Evolutionary conservation across 139 green algal genomes (phyloP), one percentile per base, ranked within the genome.

Genomic region (Chlamydomonas sphaeroides): DNA sequence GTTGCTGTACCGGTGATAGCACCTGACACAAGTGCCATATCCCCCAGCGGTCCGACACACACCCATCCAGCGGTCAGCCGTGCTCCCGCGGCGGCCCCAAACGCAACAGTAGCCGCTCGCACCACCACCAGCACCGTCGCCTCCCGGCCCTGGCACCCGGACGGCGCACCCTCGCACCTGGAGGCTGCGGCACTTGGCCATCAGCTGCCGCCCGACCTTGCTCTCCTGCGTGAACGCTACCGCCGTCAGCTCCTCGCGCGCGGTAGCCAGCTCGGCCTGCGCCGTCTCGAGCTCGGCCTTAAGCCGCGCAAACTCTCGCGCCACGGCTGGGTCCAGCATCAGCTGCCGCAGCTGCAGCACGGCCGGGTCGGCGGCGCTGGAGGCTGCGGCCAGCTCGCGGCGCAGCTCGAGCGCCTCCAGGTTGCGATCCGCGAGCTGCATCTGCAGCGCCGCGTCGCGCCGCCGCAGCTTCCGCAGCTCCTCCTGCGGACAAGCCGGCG

Each of bases 181-280:
- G 65, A 96, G 86, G 6, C 80, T 91, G 23, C 88, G 73, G 88
- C 93, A 97, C 83, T 97, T 97, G 84, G 93, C 88, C 90, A 97
- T 92, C 30, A 97, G 90, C 90, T 94, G 89, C 68, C 93, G 89
- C 26, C 93, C 93, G 53, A 90, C 83, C 79, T 95, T 95, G 85
- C 80, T 91, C 48, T 96, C 90, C 79, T 93, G 92, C 11, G 85
- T 93, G 86, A 96, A 97, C 63, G 82, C 85, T 35, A 92, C 87
- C 25, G 88, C 92, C 38, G 91, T 84, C 78, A 95, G 86, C 72
- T 97, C 93, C 75, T 95, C 89, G 67, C 93, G 87, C 69, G 79
- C 69, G 18, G 84, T 67, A 71, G 88, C 87, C 49, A 93, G 82
- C 76, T 94, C 89, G 56, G 86, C 80, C 74, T 92, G 85, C 56